These are phyloP conservation scores for Brettanomyces naardenensis DNA, from an alignment of 805 yeast genomes.

Conservation along the genomic window DNA sequence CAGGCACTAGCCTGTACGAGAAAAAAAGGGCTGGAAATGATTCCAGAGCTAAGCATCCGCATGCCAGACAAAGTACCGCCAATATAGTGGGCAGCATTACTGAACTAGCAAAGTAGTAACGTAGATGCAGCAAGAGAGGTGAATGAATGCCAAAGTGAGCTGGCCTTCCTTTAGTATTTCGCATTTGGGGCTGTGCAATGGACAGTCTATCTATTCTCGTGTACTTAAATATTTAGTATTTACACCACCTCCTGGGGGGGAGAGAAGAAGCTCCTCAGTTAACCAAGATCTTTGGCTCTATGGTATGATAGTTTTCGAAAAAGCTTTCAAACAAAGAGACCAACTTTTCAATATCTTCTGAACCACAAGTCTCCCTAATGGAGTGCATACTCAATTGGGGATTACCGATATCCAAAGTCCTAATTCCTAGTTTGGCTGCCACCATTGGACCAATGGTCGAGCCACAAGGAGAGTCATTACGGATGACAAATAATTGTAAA, in stretches of 20 bases:
- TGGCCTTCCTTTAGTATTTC: too few species aligned
- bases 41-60: too few species aligned
- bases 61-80: too few species aligned
- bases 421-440: conserved; percentile 77
- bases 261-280: too few species aligned
- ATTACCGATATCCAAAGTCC: conserved; percentile 85
- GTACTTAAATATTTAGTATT: too few species aligned
- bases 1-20: conserved; percentile 23
- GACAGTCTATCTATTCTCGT: too few species aligned
- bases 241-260: too few species aligned
- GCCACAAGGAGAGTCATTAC: conserved; percentile 92
- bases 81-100: too few species aligned
- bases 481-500: conserved; percentile 83
- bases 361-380: conserved; percentile 85
- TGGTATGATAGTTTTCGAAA: conserved; percentile 36
- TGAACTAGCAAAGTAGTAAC: neutral
- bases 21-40: conserved; percentile 20
- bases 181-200: too few species aligned
- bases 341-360: conserved; percentile 60
- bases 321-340: conserved; percentile 55
- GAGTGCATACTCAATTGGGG: conserved; percentile 94
- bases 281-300: conserved; percentile 37
- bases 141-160: too few species aligned
- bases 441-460: conserved; percentile 94
- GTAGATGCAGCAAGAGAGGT: neutral